A percentile compares a stretch with the other conserved stretches of the same genome.
Conservation (phyloP, 495 filamentous ascomycete species). For the Lophium mytilinum region DNA sequence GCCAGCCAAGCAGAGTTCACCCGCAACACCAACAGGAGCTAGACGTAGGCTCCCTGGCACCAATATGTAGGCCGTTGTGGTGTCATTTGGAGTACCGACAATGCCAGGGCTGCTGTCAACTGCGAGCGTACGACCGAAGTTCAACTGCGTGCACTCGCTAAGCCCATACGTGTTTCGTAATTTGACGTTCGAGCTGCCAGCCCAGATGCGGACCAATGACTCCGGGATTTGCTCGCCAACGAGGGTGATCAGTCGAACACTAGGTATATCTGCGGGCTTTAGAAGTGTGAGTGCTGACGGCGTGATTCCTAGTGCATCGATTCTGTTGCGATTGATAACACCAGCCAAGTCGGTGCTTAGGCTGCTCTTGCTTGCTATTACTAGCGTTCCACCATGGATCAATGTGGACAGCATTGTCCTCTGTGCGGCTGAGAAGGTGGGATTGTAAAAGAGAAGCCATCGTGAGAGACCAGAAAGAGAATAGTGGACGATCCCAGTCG, state of each 20-base stretch:
- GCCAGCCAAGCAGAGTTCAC: conserved; percentile 39
- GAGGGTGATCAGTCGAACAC: not conserved
- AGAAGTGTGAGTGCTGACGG: not conserved
- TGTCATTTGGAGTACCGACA: not conserved
- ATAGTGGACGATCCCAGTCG: conserved; percentile 6
- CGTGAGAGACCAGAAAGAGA: conserved; percentile 1
- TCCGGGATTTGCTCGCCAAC: not conserved
- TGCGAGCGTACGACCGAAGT: not conserved
- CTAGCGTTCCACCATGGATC: conserved; percentile 4
- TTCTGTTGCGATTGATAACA: not conserved
- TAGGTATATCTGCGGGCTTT: not conserved
- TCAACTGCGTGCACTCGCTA: conserved; percentile 1
- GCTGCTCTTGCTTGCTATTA: not conserved
- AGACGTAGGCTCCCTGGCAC: conserved; percentile 12
- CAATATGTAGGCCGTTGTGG: not conserved
- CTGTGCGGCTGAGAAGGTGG: conserved; percentile 21
- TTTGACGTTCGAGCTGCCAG: not conserved
- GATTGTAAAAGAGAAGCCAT: conserved; percentile 26
- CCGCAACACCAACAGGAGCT: conserved; percentile 19
- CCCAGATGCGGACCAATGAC: not conserved
- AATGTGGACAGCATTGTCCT: conserved; percentile 14
- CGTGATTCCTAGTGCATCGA: not conserved
- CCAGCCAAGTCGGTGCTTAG: not conserved
- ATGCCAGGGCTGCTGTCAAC: not conserved
- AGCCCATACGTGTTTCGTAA: not conserved